Evolutionary conservation across 2,329 filamentous ascomycete genomes (phyloP).

Genomic region (Alternaria triticina): DNA sequence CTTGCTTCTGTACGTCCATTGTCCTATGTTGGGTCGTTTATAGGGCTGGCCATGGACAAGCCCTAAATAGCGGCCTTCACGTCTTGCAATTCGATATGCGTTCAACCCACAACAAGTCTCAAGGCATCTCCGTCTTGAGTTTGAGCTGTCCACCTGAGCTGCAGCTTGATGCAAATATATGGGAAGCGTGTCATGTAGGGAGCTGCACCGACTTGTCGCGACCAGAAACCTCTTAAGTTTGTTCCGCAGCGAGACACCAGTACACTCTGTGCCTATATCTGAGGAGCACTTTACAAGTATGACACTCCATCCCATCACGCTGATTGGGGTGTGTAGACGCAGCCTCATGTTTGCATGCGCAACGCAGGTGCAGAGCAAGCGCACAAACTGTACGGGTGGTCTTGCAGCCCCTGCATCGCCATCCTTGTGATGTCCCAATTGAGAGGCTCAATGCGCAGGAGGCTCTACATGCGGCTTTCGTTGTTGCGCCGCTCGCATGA

Average conservation of each 20-base stretch:
- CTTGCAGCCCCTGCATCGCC: not conserved
- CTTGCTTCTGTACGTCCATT: not conserved
- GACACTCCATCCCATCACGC: not conserved
- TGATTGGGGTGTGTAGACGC: not conserved
- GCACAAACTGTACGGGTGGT: not conserved
- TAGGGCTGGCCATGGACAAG: not conserved
- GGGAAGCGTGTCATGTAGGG: not conserved
- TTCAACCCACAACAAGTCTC: not conserved
- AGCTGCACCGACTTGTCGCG: not conserved
- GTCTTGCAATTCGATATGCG: not conserved
- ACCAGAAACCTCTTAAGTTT: not conserved
- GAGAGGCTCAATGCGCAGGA: too few relatives aligned
- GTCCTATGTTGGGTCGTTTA: not conserved
- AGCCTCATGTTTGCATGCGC: not conserved
- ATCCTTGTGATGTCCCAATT: not conserved
- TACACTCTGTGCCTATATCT: not conserved
- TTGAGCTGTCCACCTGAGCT: not conserved
- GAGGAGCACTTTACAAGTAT: not conserved
- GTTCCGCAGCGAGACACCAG: not conserved
- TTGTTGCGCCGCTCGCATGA: not conserved
- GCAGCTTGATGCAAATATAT: not conserved
- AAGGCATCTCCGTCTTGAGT: not conserved
- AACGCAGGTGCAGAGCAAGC: not conserved
- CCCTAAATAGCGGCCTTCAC: not conserved
- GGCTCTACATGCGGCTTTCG: not conserved